phyloP scores from a whole-genome alignment of 2,329 filamentous ascomycete species.

The Aspergillus sergii region DNA sequence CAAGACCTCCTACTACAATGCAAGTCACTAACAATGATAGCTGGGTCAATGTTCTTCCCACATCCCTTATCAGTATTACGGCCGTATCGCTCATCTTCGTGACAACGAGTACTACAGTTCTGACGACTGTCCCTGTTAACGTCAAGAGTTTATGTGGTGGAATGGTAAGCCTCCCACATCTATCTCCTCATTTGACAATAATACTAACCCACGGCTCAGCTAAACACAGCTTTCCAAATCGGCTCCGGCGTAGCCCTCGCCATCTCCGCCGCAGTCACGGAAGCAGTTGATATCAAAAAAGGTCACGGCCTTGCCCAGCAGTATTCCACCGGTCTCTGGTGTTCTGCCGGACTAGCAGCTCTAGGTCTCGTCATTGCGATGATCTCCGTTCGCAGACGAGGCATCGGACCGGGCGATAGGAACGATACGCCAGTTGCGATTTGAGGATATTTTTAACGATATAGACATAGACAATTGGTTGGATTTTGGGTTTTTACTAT shows the following conservation, averaged over 20 bases:
- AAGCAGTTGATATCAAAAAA: slow-evolving; percentile 42
- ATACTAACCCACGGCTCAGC: slow-evolving; percentile 16
- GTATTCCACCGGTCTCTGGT: slow-evolving; percentile 47
- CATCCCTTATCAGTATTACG: slow-evolving; percentile 43
- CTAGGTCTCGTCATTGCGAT: slow-evolving; percentile 32
- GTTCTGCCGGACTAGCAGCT: slow-evolving; percentile 44
- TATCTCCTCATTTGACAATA: background rate
- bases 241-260: slow-evolving; percentile 45
- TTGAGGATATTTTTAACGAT: background rate
- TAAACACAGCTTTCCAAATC: slow-evolving; percentile 50
- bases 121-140: slow-evolving; percentile 44
- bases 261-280: slow-evolving; percentile 42
- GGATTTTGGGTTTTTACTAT: background rate
- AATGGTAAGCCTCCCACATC: slow-evolving; percentile 29
- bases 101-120: slow-evolving; percentile 45
- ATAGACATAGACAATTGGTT: background rate
- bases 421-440: slow-evolving; percentile 10
- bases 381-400: slow-evolving; percentile 8
- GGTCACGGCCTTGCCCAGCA: slow-evolving; percentile 36
- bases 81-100: slow-evolving; percentile 47
- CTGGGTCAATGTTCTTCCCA: slow-evolving; percentile 45
- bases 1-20: background rate
- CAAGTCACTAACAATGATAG: slow-evolving; percentile 20
- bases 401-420: slow-evolving; percentile 13
- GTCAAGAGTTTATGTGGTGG: slow-evolving; percentile 46